phyloP scores from a whole-genome alignment of 208 protist species.

The Lotmaria passim region DNA sequence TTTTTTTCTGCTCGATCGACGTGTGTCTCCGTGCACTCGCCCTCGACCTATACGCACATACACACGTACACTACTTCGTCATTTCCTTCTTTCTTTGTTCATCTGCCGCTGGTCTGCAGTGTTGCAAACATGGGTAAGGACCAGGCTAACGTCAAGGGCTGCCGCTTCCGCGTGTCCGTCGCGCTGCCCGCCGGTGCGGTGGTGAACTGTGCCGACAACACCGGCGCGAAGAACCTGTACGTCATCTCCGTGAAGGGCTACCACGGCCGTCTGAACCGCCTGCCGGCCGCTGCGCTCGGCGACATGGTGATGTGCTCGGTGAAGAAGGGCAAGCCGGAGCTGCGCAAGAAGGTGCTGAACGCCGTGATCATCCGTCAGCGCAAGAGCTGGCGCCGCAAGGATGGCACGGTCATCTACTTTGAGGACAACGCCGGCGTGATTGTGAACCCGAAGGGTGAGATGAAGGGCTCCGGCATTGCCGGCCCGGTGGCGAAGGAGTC shows the following conservation, averaged over 20 bases:
- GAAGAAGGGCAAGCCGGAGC: conserved; percentile 99
- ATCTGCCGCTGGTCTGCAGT: no score
- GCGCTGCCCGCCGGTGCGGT: conserved; percentile 98
- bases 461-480: conserved; percentile 99
- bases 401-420: conserved; percentile 99
- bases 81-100: no score
- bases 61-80: no score
- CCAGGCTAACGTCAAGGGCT: conserved; percentile 90
- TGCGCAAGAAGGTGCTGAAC: conserved; percentile 99
- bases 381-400: conserved; percentile 98
- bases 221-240: conserved; percentile 99
- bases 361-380: conserved; percentile 99
- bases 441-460: conserved; percentile 99
- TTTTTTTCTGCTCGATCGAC: not conserved
- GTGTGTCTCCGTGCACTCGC: no score
- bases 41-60: no score
- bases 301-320: conserved; percentile 99
- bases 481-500: conserved; percentile 99
- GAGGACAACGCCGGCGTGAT: conserved; percentile 99
- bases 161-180: conserved; percentile 99
- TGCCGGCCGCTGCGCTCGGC: conserved; percentile 97
- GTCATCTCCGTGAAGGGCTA: conserved; percentile 99
- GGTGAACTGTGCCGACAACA: conserved; percentile 99
- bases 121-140: conserved; percentile 91
- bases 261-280: conserved; percentile 98